Evolutionary conservation across 2,329 filamentous ascomycete species (phyloP).

Genomic region (Spiromastix sp.): DNA sequence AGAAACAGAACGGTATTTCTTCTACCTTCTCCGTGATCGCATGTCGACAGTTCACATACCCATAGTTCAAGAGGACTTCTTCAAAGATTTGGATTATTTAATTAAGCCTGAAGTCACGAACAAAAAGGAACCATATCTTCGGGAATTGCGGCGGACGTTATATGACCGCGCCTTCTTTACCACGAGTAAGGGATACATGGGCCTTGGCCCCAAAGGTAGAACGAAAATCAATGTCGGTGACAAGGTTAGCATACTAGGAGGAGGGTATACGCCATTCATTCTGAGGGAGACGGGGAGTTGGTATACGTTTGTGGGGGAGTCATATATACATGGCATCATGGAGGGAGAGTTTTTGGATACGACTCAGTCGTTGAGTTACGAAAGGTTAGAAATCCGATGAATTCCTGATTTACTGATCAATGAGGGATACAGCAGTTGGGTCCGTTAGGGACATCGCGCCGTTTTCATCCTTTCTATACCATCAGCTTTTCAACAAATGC

Average conservation of each 20-base stretch:
- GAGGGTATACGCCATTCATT: constrained; percentile 5
- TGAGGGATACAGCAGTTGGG: neutral
- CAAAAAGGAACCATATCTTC: constrained; percentile 1
- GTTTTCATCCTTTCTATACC: too few species aligned
- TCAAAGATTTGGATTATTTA: constrained; percentile 3
- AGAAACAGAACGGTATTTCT: constrained; percentile 4
- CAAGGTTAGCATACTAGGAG: constrained; percentile 1
- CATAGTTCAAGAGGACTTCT: constrained; percentile 3
- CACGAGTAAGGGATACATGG: constrained; percentile 3
- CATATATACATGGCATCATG: constrained; percentile 7
- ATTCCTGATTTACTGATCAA: neutral
- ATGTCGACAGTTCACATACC: constrained; percentile 3
- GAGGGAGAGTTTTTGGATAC: constrained; percentile 4
- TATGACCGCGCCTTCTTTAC: constrained; percentile 4
- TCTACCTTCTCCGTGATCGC: constrained; percentile 6
- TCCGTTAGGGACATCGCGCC: too few species aligned
- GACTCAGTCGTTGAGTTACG: neutral
- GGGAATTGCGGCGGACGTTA: constrained; percentile 4
- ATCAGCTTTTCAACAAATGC: too few species aligned
- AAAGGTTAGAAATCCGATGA: constrained; percentile 5
- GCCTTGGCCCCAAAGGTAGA: constrained; percentile 2
- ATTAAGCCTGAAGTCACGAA: neutral
- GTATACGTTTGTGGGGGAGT: constrained; percentile 4
- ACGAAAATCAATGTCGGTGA: constrained; percentile 2
- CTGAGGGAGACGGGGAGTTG: neutral